A percentile compares a stretch with the other conserved stretches of the same genome.
phyloP scores from a whole-genome alignment of 257 asterid genomes.

The Sherardia arvensis region DNA sequence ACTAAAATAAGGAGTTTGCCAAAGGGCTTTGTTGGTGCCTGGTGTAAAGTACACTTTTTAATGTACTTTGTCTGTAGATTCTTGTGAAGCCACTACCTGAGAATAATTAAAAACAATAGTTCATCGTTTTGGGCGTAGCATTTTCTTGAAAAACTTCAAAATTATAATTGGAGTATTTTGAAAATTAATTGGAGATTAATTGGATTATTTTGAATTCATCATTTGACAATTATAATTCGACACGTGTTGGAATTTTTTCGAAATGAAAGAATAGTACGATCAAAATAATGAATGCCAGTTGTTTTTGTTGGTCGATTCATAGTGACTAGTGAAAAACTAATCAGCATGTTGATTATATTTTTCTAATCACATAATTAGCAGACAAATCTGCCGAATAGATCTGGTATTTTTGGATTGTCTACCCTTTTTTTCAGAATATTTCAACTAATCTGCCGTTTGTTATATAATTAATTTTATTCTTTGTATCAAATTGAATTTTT shows the following conservation, averaged over 20 bases:
- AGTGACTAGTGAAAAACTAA: too few species aligned
- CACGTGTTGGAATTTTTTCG: neutral
- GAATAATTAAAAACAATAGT: constrained; percentile 18
- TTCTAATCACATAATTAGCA: neutral
- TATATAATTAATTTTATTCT: too few species aligned
- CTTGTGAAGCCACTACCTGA: constrained; percentile 1
- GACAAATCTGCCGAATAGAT: neutral
- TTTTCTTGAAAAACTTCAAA: too few species aligned
- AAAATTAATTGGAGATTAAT: neutral
- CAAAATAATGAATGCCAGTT: neutral
- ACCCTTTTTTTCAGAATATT: too few species aligned
- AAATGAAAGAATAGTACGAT: neutral
- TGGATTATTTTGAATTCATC: neutral
- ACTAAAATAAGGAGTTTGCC: constrained; percentile 8
- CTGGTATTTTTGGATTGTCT: neutral
- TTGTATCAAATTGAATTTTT: too few species aligned
- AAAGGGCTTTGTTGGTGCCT: constrained; percentile 13
- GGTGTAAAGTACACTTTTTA: constrained; percentile 6
- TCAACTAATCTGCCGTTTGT: neutral
- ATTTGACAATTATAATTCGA: neutral
- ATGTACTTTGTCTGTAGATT: constrained; percentile 12
- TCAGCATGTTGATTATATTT: neutral
- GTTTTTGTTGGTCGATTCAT: neutral
- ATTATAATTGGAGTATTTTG: too few species aligned
- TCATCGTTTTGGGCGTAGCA: constrained; percentile 17